phyloP scores from a whole-genome alignment of 2,329 filamentous ascomycete genomes.

The Leptosphaerulina australis region DNA sequence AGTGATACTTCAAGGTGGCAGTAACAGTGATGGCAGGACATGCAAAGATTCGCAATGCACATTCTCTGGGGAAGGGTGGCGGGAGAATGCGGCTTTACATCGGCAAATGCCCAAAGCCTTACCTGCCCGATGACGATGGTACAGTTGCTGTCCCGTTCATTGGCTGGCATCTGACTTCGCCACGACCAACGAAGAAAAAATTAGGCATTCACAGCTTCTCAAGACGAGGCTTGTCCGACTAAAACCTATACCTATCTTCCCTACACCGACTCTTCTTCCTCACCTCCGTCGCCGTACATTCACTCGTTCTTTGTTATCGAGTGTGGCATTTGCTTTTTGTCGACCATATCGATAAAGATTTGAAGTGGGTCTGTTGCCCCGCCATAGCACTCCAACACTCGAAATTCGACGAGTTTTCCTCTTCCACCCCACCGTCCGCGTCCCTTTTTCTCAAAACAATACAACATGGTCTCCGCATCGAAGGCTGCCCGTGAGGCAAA shows the following conservation, averaged over 20 bases:
- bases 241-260: slow-evolving; percentile 11
- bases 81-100: background rate
- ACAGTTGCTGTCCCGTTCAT: slow-evolving; percentile 22
- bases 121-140: slow-evolving; percentile 29
- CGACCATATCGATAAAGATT: slow-evolving; percentile 29
- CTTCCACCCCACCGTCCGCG: slow-evolving; percentile 26
- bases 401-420: slow-evolving; percentile 25
- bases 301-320: slow-evolving; percentile 20
- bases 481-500: slow-evolving; percentile 72
- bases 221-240: slow-evolving; percentile 20
- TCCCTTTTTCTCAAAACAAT: slow-evolving; percentile 21
- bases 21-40: background rate
- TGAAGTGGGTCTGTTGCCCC: slow-evolving; percentile 17
- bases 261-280: slow-evolving; percentile 10
- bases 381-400: slow-evolving; percentile 13
- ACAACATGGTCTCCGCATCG: slow-evolving; percentile 69
- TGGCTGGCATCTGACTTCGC: slow-evolving; percentile 27
- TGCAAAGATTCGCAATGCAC: background rate
- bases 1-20: too few species aligned
- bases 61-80: background rate
- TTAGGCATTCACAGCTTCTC: slow-evolving; percentile 25
- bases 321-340: too few species aligned
- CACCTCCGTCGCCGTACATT: slow-evolving; percentile 9
- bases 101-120: slow-evolving; percentile 17
- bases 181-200: slow-evolving; percentile 33